These are phyloP conservation scores for Musa troglodytarum DNA, from an alignment of 176 grass and related monocot genomes.

Conservation along the genomic window DNA sequence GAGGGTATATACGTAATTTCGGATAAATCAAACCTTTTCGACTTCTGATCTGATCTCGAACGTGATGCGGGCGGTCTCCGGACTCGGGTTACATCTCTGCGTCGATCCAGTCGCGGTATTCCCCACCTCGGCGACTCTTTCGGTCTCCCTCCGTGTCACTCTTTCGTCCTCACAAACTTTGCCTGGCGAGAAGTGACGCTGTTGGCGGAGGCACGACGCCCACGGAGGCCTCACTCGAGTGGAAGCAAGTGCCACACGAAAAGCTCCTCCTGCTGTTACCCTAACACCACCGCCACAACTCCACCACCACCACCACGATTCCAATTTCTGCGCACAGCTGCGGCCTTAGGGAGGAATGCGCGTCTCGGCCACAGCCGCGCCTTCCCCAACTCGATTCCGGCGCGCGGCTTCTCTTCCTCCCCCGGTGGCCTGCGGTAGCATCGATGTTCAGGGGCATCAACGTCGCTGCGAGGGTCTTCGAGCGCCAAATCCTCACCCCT, in stretches of 20 bases:
- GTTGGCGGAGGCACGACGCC: neutral
- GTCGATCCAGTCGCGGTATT: no score
- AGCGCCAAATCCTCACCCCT: conserved; percentile 75
- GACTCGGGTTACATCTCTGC: no score
- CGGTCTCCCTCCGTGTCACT: neutral
- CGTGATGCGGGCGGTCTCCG: no score
- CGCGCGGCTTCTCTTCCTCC: neutral
- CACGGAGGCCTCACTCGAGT: neutral
- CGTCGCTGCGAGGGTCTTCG: conserved; percentile 79
- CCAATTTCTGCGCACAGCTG: neutral
- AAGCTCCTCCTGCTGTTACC: neutral
- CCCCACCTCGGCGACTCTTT: neutral
- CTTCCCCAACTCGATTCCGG: conserved; percentile 6
- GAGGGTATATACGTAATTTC: no score
- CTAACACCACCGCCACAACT: neutral
- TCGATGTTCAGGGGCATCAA: conserved; percentile 64
- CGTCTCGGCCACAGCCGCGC: neutral
- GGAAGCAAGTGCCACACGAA: no score
- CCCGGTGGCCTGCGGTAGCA: conserved; percentile 18
- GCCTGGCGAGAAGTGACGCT: neutral
- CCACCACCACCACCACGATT: neutral
- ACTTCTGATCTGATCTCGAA: no score
- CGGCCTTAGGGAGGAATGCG: neutral
- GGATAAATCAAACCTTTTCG: no score
- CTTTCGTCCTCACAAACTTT: conserved; percentile 17